Evolutionary conservation across 257 asterid genomes (phyloP), one percentile per base, ranked within the genome.

Genomic region (Solanum piurae): DNA sequence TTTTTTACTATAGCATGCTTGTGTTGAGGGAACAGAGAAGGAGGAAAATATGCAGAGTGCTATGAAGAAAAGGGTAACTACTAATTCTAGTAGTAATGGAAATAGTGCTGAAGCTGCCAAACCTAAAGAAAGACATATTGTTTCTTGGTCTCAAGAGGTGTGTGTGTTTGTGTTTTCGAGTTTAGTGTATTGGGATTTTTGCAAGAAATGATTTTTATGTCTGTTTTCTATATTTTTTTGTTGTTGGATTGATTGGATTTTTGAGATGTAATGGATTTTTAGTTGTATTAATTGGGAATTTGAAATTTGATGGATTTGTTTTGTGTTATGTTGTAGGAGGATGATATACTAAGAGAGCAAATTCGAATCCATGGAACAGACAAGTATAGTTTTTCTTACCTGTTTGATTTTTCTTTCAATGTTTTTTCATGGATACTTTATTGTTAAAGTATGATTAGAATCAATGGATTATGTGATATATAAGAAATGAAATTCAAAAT

Each of bases 71-170:
- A 93, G 89, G 92, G 64, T 68, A 37, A 87, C 38, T 33, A 37
- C 25, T 90, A 68, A 79, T 90, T 42, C 38, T 29, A 29, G 76
- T 69, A 69, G 76, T 69, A 69, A 69, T 69, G 76, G 66, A 44
- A 90, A 46, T 87, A 72, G 37, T 71, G 71, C 87, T 90, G 94
- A 90, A 75, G 89, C 88, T 86, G 92, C 94, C 6, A 97, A 97
- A 86, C 96, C 90, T 92, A 97, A 96, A 84, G 98, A 95, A 76
- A 95, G 99, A 86, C 99, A 94, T 93, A 97, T 97, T 80, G 99
- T 95, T 88, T 97, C 99, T 83, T 97, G 99, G 99, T 95, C 99
- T 87, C 97, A 91, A 90, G 99, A 97, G 99, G 99, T 36, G 99
- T 95, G 83, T 83, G 94, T 82, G 94, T 14, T 0, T 49, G 46